Base-by-base conservation (phyloP, 805 yeast genomes). In the Monosporozyma solicola region DNA sequence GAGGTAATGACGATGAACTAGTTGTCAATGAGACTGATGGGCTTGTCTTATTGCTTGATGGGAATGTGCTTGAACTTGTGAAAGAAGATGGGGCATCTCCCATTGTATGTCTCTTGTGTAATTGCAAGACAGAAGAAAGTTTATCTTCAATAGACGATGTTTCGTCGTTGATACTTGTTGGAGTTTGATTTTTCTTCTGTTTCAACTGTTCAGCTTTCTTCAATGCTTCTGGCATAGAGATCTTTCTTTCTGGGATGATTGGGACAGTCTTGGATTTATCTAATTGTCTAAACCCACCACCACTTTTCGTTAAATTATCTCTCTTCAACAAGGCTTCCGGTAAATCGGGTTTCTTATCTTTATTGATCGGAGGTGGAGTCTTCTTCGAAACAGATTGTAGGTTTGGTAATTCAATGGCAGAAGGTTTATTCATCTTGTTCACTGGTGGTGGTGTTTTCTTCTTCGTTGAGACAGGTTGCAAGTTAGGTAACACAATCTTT, bases 151-250 rank as follows among this genome's bases (percentile, higher is more conserved):
- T 50, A 2, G 47, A n/a, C 16, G 24, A 6, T 24, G 41, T 3
- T 6, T 20, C 33, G 2, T 20, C 27, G n/a, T 27, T 32, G 10
- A 11, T 41, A 24, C 33, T 32, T 15, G 22, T 31, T 11, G 35
- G 46, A 31, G 5, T 32, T 32, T 13, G 47, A 32, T 41, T 31
- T 43, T 22, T 44, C n/a, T 44, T 41, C 47, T 24, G 51, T 24
- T 13, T 46, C 48, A 41, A 51, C 59, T 50, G 62, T 49, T 24
- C 44, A 2, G 64, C 63, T 37, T 56, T 59, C 41, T 61, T 57
- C 16, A 64, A 54, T 1, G 67, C 66, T 49, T 63, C 67, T 13
- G 66, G 67, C 57, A 64, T 48, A 0, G 69, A 64, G 13, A 63
- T 58, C 41, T 66, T 65, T 31, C 70, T 61, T 39, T 57, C 35